Percentiles rank a stretch among this genome's conserved stretches.
Evolutionary conservation across 2,329 filamentous ascomycete species (phyloP).

Genomic region (Emmonsia crescens): DNA sequence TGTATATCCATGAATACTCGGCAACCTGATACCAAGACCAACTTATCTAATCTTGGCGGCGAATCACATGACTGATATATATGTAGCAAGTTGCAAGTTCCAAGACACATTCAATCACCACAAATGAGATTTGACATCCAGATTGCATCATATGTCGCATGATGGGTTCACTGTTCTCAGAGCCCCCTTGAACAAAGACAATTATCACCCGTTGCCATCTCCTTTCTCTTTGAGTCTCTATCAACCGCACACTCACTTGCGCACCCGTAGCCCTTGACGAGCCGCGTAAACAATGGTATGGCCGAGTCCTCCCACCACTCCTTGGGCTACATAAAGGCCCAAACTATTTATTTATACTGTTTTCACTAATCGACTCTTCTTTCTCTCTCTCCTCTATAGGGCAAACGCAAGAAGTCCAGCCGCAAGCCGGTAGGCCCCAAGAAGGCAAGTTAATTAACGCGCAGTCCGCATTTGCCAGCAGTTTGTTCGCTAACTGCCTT

Average conservation of each 20-base stretch:
- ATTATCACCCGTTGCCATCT: neutral
- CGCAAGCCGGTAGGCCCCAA: constrained; percentile 71
- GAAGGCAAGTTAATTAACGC: constrained; percentile 47
- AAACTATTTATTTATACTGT: neutral
- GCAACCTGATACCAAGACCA: neutral
- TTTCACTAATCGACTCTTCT: neutral
- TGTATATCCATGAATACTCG: too few relatives aligned
- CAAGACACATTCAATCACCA: neutral
- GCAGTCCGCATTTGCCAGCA: neutral
- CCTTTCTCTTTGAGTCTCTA: neutral
- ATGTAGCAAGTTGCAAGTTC: neutral
- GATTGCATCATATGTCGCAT: neutral
- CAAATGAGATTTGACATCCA: neutral
- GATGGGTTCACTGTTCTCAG: neutral
- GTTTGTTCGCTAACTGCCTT: neutral
- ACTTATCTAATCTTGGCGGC: neutral
- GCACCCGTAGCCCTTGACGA: neutral
- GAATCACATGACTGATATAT: neutral
- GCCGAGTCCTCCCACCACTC: neutral
- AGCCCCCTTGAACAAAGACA: neutral
- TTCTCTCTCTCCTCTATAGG: constrained; percentile 39
- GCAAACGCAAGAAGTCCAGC: constrained; percentile 83
- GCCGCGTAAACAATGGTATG: neutral
- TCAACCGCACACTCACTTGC: neutral
- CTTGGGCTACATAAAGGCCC: neutral